Evolutionary conservation across 768 basidiomycete species (phyloP), one percentile per base, ranked within the genome.

Genomic region (Lactarius hatsudake): DNA sequence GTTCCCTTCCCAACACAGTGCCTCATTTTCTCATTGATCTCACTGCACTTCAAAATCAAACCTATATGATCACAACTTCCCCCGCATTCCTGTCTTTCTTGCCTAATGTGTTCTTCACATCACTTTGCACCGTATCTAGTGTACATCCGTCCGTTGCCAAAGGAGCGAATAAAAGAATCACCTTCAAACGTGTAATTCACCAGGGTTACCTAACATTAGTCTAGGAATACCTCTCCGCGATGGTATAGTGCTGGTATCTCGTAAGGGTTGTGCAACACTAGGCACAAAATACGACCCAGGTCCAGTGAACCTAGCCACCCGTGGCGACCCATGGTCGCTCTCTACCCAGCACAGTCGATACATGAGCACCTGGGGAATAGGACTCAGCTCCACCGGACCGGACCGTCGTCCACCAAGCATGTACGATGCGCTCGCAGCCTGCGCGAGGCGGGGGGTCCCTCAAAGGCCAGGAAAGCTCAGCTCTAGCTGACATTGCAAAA

Each of bases 11-110:
- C 8, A 34, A 34, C 34, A 7, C 73, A 99, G 96, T 98, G 96
- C 79, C 85, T 98, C 67, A 96, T 99, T 72, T 97, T 98, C 78
- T 98, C 97, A 10, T 85, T 99, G 69, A 98, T 99, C 76, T 94
- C 94, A 3, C 86, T 99, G 43, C 96, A 99, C 83, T 98, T 99
- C 90, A 98, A 98, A 82, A 98, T 99, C 84, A 98, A 99, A 84
- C 97, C 97, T 18, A 98, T 94, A 72, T 94, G 87, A 79, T 62
- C 43, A 40, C 61, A 36, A 42, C 20, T 17, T 12, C 8, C n/a
- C 5, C 4, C 10, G 18, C 17, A 17, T 6, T 32, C n/a, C 43
- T 61, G 63, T 40, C 20, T 60, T 51, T 15, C 61, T 56, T 53
- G 42, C 48, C 10, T 40, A 53, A 55, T 59, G 61, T 62, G 36